These are phyloP conservation scores for Butyriboletus appendiculatus DNA, from an alignment of 1,284 basidiomycete species.

Conservation along the genomic window DNA sequence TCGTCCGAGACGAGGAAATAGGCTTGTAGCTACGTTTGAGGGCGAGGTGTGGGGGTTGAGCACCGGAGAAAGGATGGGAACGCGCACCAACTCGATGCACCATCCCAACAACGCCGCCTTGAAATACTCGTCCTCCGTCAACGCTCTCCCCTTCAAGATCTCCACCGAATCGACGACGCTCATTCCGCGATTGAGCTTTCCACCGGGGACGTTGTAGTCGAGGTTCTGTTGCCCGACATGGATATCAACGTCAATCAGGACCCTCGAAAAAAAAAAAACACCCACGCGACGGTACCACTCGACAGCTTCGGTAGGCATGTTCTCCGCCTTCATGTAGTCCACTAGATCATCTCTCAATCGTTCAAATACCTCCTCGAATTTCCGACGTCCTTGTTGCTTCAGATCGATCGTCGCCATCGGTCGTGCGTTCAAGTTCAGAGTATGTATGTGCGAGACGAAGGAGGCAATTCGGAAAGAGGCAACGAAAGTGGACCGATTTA, in stretches of 20 bases:
- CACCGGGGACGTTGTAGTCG: conserved; percentile 94
- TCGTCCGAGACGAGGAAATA: conserved; percentile 99
- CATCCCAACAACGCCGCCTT: conserved; percentile 92
- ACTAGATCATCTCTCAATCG: conserved; percentile 39
- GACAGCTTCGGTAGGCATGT: conserved; percentile 63
- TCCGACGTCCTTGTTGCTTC: conserved; percentile 29
- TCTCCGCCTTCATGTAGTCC: conserved; percentile 48
- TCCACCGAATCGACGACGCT: conserved; percentile 94
- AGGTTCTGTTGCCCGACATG: conserved; percentile 59
- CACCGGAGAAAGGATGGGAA: too few relatives aligned
- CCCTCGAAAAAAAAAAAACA: background rate
- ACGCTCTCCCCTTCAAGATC: conserved; percentile 74
- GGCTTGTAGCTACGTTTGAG: conserved; percentile 81
- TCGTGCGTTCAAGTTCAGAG: too few relatives aligned
- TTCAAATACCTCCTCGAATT: conserved; percentile 33
- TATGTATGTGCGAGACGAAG: too few relatives aligned
- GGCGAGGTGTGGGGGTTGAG: too few relatives aligned
- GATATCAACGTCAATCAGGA: background rate
- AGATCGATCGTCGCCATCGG: conserved; percentile 14
- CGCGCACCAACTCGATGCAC: conserved; percentile 82
- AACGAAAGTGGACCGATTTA: background rate
- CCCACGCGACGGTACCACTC: conserved; percentile 63
- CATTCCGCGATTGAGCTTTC: conserved; percentile 96
- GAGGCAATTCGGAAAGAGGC: background rate
- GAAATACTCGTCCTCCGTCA: conserved; percentile 86